phyloP scores from a whole-genome alignment of 2,329 filamentous ascomycete genomes.

The Xylaria sp. region DNA sequence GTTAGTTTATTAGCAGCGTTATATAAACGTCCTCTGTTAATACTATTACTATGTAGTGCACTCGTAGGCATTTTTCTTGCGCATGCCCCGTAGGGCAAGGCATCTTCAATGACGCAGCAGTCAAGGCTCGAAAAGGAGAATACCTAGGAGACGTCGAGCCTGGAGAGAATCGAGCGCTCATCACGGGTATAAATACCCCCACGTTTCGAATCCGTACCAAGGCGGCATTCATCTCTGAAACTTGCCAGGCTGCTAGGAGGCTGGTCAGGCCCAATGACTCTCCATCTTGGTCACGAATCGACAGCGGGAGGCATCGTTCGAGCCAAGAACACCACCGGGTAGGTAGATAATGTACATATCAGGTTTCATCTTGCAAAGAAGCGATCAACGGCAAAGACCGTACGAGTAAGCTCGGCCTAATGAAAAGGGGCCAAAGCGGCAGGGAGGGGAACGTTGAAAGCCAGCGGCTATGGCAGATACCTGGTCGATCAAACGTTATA shows the following conservation, averaged over 20 bases:
- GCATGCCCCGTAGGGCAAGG: neutral
- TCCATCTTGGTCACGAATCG: neutral
- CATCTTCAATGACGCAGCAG: neutral
- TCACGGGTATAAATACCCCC: no score
- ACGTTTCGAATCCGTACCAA: neutral
- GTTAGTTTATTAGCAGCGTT: no score
- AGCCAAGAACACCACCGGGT: neutral
- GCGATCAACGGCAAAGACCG: neutral
- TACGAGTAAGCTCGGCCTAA: neutral
- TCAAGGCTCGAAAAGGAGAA: neutral
- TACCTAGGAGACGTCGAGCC: neutral
- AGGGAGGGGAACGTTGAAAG: neutral
- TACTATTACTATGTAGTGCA: neutral
- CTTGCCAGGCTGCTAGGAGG: neutral
- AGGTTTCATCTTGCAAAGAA: neutral
- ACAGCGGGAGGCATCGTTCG: neutral
- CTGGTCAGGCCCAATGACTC: no score
- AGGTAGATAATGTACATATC: neutral
- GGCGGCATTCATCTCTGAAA: neutral
- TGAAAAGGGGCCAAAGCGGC: no score
- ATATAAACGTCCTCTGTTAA: no score
- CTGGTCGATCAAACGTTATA: no score
- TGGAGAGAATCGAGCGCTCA: neutral
- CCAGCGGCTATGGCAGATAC: neutral
- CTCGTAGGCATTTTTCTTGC: neutral